phyloP scores from a whole-genome alignment of 1,284 basidiomycete genomes.

The Cerioporus squamosus region DNA sequence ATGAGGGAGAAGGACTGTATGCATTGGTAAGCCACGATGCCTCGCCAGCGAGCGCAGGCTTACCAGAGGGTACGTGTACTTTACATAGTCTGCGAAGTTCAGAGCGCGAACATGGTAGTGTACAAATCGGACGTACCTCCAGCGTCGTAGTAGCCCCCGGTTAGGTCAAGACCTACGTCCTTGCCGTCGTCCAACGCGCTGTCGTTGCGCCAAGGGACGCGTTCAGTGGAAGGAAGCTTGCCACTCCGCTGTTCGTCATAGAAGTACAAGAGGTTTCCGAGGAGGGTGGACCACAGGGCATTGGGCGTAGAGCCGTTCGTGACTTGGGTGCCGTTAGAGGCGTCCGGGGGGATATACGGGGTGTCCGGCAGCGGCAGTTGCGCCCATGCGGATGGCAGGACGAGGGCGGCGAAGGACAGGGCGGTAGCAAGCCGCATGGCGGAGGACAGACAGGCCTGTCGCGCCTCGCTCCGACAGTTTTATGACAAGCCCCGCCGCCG shows the following conservation, averaged over 20 bases:
- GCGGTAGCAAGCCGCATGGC: not conserved
- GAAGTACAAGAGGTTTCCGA: slow-evolving; percentile 85
- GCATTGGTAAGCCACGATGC: not conserved
- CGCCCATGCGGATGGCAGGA: slow-evolving; percentile 22
- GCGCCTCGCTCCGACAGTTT: not conserved
- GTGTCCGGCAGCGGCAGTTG: slow-evolving; percentile 68
- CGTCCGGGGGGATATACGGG: slow-evolving; percentile 66
- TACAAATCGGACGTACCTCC: slow-evolving; percentile 55
- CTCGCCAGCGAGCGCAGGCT: slow-evolving; percentile 15
- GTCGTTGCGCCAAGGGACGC: slow-evolving; percentile 88
- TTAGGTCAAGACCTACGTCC: slow-evolving; percentile 76
- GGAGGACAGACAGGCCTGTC: not conserved
- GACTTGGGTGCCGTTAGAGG: slow-evolving; percentile 57
- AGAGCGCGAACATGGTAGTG: not conserved
- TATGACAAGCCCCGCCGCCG: not conserved
- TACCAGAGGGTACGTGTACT: slow-evolving; percentile 82
- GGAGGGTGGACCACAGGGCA: slow-evolving; percentile 78
- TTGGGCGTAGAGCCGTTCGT: slow-evolving; percentile 58
- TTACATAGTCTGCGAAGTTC: slow-evolving; percentile 76
- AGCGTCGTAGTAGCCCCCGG: slow-evolving; percentile 91
- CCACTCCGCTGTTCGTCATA: slow-evolving; percentile 93
- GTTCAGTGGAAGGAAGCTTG: slow-evolving; percentile 66
- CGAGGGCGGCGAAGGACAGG: not conserved
- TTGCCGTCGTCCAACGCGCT: slow-evolving; percentile 79
- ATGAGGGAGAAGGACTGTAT: slow-evolving; percentile 76